Evolutionary conservation across 208 protist genomes (phyloP).

Genomic region (Leishmania gerbilli): DNA sequence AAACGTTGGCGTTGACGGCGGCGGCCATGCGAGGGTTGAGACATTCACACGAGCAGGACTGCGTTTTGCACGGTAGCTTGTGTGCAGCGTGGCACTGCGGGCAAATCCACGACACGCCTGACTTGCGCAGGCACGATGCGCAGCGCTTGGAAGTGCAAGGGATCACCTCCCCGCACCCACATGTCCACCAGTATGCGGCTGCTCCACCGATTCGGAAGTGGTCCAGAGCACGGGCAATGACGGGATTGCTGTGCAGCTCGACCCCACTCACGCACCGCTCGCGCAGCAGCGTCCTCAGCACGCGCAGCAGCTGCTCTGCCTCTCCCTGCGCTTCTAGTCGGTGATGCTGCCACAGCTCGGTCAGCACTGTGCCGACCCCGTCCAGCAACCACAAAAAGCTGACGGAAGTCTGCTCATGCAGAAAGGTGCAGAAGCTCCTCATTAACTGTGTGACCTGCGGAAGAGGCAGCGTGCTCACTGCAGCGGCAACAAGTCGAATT

Average conservation of each 20-base stretch:
- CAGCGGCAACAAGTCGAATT: constrained; percentile 44
- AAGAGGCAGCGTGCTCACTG: constrained; percentile 23
- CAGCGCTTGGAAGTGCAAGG: constrained; percentile 65
- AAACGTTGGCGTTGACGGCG: constrained; percentile 8
- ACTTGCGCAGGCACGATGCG: constrained; percentile 51
- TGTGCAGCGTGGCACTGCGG: constrained; percentile 25
- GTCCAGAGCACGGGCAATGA: constrained; percentile 53
- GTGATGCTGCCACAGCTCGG: constrained; percentile 50
- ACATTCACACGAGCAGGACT: constrained; percentile 23
- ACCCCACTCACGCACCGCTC: constrained; percentile 48
- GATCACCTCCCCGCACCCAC: constrained; percentile 64
- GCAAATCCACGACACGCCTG: constrained; percentile 64
- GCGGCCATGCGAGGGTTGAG: constrained; percentile 32
- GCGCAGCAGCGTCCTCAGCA: constrained; percentile 23
- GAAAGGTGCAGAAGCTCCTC: constrained; percentile 35
- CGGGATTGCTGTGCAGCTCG: constrained; percentile 48
- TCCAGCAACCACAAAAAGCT: constrained; percentile 80
- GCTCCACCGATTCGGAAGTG: constrained; percentile 47
- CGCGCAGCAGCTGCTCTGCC: constrained; percentile 33
- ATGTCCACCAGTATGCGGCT: constrained; percentile 69
- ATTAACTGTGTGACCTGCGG: constrained; percentile 19
- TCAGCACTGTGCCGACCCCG: constrained; percentile 46
- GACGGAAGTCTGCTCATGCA: constrained; percentile 46
- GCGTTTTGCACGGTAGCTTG: constrained; percentile 11
- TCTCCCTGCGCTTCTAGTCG: constrained; percentile 18